Base-by-base conservation (phyloP, 2,329 filamentous ascomycete genomes). In the Cercospora janseana region DNA sequence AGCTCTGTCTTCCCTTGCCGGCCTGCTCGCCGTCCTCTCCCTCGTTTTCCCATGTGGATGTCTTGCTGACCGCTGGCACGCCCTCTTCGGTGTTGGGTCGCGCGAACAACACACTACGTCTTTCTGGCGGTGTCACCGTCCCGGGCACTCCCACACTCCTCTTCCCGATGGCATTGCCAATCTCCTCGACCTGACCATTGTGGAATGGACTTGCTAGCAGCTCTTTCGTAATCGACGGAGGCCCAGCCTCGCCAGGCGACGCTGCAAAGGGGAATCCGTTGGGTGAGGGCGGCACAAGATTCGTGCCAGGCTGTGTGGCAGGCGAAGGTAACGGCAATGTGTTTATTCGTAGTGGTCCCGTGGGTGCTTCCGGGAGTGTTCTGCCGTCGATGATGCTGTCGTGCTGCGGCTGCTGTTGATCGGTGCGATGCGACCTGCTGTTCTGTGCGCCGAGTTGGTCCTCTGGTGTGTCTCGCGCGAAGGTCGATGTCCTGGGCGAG, bases 21-120 rank as follows among this genome's bases (percentile, higher is more conserved):
- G 35, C 16, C 35, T 56, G 49, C 24, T 55, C 44, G 15, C 52
- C 51, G 24, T 55, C 55, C 23, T 60, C 58, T n/a, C 57, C 54
- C 9, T 60, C 60, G n/a, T 56, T 55, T 37, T 64, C 62, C 59
- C 57, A 58, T 9, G 62, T 60, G 20, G 55, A 38, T n/a, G 51
- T 60, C 46, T 58, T 63, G 27, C 49, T 51, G 10, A 64, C 46
- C 10, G 56, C 54, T 27, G 57, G 54, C 10, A 56, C 48, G 52
- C 38, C 32, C 23, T 40, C 7, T 59, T 43, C 34, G 29, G 58
- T 27, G 13, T 62, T 60, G 7, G 51, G 53, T n/a, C 62, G 55
- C 28, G 58, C 60, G 41, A 66, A 65, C 23, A 65, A 62, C 21
- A 65, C 62, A 46, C 62, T 65, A 44, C 62, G 54, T 35, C 60